Base-by-base conservation (phyloP, 495 filamentous ascomycete species). In the Baudoinia panamericana region DNA sequence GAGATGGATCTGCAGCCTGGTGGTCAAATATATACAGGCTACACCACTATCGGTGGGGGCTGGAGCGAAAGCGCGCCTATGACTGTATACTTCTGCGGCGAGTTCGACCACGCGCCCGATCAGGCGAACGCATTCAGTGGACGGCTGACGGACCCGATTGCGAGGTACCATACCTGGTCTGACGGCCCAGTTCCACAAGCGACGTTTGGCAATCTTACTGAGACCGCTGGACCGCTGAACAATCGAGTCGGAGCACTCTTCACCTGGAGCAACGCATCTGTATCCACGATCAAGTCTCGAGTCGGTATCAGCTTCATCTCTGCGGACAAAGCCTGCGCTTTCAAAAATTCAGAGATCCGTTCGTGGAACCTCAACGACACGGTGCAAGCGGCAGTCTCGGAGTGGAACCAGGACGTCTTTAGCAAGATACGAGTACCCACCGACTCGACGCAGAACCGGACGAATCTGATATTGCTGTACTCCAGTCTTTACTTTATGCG, bases 351-450 rank as follows among this genome's bases (percentile, higher is more conserved):
- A n/a, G 56, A 60, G 46, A 51, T 60, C 9, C 16, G 36, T 4
- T 45, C 43, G 0, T 56, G 53, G 52, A 53, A 51, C 23, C 30
- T 62, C 15, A 48, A 57, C 36, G 29, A 42, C n/a, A 53, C 50
- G 6, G 54, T 49, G 2, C 24, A 50, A 30, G 46, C 43, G 7
- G 52, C 57, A 4, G 32, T 44, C 2, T 22, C 49, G 13, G 51
- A 56, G 30, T 62, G 59, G 59, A 60, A 60, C 30, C 16, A 40
- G 5, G 50, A 62, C 17, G 59, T 60, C 12, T 59, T 62, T 39
- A 53, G 47, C 16, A 60, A 58, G 36, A 56, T 60, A 17, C 48
- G 33, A 13, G 53, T 57, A 6, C 37, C 48, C 16, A 50, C 46
- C 5, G 50, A 47, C 11, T 24, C 23, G 10, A 31, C 30, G 13